Evolutionary conservation across 345 rosid species (phyloP).

Genomic region (Passiflora organensis): DNA sequence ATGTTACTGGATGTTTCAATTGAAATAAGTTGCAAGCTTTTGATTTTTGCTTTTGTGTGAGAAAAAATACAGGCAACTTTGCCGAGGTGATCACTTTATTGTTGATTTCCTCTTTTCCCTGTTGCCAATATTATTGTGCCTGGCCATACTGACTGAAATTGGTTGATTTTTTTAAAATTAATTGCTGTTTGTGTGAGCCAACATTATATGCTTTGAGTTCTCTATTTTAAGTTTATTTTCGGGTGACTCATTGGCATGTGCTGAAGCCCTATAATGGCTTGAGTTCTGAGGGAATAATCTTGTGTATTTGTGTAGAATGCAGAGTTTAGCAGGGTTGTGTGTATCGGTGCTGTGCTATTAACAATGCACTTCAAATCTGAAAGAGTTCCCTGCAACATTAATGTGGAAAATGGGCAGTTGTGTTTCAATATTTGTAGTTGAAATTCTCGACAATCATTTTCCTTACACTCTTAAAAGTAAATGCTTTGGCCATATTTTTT

Average conservation of each 20-base stretch:
- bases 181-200: not conserved
- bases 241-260: not conserved
- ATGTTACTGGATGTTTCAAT: not conserved
- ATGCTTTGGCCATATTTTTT: not conserved
- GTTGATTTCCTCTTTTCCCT: slow-evolving; percentile 35
- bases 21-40: not conserved
- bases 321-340: not conserved
- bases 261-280: not conserved
- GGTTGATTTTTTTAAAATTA: not conserved
- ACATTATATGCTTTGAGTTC: not conserved
- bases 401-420: too few species aligned
- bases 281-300: too few species aligned
- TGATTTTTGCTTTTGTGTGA: not conserved
- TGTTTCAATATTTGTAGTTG: too few species aligned
- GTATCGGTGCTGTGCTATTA: too few species aligned
- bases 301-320: too few species aligned
- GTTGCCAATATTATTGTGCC: slow-evolving; percentile 14
- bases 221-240: not conserved
- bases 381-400: too few species aligned
- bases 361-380: too few species aligned
- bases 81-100: slow-evolving; percentile 40
- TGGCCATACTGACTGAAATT: not conserved
- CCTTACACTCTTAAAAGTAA: too few species aligned
- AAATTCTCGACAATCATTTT: too few species aligned
- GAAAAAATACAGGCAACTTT: not conserved